phyloP scores from a whole-genome alignment of 345 rosid genomes.

The Tarenaya hassleriana region DNA sequence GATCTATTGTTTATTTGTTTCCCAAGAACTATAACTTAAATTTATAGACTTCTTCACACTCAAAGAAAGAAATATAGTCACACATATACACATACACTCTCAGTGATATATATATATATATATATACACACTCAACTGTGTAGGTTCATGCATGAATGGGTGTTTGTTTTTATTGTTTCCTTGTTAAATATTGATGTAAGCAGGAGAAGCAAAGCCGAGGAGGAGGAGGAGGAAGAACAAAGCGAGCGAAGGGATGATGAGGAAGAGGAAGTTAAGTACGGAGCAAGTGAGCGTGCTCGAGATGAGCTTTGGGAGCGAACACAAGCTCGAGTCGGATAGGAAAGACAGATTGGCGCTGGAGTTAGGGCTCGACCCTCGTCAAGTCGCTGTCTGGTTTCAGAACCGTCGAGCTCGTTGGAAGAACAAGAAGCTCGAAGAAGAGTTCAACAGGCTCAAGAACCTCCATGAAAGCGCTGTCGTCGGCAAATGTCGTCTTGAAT shows the following conservation, averaged over 20 bases:
- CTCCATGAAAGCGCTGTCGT: slow-evolving; percentile 39
- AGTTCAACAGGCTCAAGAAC: slow-evolving; percentile 45
- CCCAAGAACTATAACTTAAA: no score
- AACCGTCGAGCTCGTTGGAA: slow-evolving; percentile 91
- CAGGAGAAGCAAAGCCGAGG: slow-evolving; percentile 44
- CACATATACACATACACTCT: no score
- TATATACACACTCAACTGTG: no score
- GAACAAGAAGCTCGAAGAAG: slow-evolving; percentile 89
- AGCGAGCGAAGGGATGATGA: slow-evolving; percentile 27
- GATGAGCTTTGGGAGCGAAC: slow-evolving; percentile 56
- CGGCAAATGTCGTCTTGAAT: slow-evolving; percentile 63
- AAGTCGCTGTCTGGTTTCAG: slow-evolving; percentile 97
- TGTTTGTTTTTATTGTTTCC: no score
- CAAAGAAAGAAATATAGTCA: no score
- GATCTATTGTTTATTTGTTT: no score
- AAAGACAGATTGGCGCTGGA: slow-evolving; percentile 71
- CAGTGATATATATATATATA: no score
- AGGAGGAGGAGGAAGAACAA: slow-evolving; percentile 55
- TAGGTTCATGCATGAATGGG: no score
- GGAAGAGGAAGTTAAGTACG: slow-evolving; percentile 65
- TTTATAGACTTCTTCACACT: no score
- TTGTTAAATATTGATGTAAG: no score
- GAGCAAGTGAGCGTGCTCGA: slow-evolving; percentile 70
- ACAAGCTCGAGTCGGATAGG: slow-evolving; percentile 78
- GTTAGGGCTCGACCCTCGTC: slow-evolving; percentile 83